Conservation (phyloP, 2,329 filamentous ascomycete genomes). For the Colletotrichum sp. region DNA sequence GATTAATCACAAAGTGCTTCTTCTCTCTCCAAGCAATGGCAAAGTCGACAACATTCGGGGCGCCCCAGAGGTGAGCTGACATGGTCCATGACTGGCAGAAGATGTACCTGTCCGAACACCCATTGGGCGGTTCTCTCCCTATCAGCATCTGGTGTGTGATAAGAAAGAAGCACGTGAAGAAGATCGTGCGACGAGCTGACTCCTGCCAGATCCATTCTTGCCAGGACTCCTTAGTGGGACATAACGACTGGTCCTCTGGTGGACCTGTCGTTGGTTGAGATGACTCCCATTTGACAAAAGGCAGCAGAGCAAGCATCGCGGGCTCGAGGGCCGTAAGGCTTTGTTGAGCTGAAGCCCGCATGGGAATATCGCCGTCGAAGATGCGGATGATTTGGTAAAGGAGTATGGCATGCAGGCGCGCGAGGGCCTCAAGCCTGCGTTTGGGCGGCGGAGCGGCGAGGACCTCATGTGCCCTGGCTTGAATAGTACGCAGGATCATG, state of each 20-base stretch:
- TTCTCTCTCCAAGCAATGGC: conserved; percentile 39
- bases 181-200: conserved; percentile 55
- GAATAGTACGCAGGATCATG: conserved; percentile 54
- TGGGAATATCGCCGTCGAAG: conserved; percentile 45
- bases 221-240: conserved; percentile 51
- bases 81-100: conserved; percentile 43
- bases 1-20: conserved; percentile 38
- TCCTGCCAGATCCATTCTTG: conserved; percentile 57
- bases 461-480: conserved; percentile 47
- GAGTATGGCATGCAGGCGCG: conserved; percentile 45
- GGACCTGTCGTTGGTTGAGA: conserved; percentile 17
- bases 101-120: conserved; percentile 33
- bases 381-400: conserved; percentile 51
- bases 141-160: conserved; percentile 40
- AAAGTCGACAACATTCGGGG: conserved; percentile 39
- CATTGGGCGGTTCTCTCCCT: conserved; percentile 22
- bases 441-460: conserved; percentile 36
- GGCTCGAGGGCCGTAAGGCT: conserved; percentile 35
- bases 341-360: conserved; percentile 33
- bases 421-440: conserved; percentile 34
- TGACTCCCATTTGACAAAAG: conserved; percentile 35
- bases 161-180: conserved; percentile 52
- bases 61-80: conserved; percentile 42
- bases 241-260: conserved; percentile 39
- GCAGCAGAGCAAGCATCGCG: conserved; percentile 34